Percentiles rank a stretch among this genome's conserved stretches.
Conservation (phyloP, 2,329 filamentous ascomycete genomes). For the Paramyrothecium sp. region DNA sequence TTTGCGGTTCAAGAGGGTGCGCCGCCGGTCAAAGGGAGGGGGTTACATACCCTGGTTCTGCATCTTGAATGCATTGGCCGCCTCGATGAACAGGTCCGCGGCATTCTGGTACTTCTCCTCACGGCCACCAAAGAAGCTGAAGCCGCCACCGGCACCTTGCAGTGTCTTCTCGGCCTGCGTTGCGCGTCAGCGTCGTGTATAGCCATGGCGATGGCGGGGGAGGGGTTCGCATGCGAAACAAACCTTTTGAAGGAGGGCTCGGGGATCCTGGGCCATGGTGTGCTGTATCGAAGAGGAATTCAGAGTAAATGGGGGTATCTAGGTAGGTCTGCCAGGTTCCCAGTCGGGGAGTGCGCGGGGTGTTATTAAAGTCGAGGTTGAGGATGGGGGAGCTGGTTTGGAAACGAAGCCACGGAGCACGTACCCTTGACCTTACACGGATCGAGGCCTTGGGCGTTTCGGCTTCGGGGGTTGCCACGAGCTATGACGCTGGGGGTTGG, state of each 20-base stretch:
- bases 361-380: slow-evolving; percentile 5
- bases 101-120: slow-evolving; percentile 89
- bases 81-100: slow-evolving; percentile 82
- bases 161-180: slow-evolving; percentile 82
- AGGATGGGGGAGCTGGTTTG: not conserved
- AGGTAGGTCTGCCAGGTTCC: not conserved
- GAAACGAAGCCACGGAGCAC: not conserved
- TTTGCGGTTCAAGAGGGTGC: no score
- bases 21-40: no score
- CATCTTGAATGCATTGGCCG: slow-evolving; percentile 88
- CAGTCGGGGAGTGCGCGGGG: not conserved
- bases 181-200: slow-evolving; percentile 7
- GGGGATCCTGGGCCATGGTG: slow-evolving; percentile 73
- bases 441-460: not conserved
- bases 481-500: not conserved
- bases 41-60: slow-evolving; percentile 71
- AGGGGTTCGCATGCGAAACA: slow-evolving; percentile 9
- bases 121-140: slow-evolving; percentile 84
- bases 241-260: slow-evolving; percentile 77
- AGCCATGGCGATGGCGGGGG: slow-evolving; percentile 13
- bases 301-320: not conserved
- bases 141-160: slow-evolving; percentile 72
- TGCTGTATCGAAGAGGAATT: not conserved
- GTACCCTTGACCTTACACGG: not conserved
- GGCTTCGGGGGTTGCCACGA: not conserved